phyloP scores from a whole-genome alignment of 768 basidiomycete species.

The Exidia glandulosa region DNA sequence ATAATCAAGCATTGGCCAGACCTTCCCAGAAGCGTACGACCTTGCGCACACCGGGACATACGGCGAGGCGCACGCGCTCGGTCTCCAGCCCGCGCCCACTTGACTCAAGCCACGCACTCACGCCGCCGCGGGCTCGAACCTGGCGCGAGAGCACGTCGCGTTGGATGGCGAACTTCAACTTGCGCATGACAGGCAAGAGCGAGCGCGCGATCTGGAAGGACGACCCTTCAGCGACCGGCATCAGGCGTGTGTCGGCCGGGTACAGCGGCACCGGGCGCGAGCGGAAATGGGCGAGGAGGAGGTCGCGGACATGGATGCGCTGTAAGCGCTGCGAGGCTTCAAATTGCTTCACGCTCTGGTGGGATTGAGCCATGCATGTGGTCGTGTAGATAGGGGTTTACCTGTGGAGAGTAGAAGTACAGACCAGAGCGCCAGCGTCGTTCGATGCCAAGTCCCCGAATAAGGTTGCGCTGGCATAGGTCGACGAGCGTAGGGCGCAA shows the following conservation, averaged over 20 bases:
- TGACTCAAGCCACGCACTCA: conserved; percentile 46
- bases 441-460: conserved; percentile 57
- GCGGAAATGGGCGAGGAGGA: conserved; percentile 45
- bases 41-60: conserved; percentile 54
- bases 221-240: conserved; percentile 56
- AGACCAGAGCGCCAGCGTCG: conserved; percentile 52
- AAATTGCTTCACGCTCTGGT: conserved; percentile 57
- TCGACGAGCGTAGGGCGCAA: conserved; percentile 57
- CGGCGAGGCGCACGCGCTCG: conserved; percentile 55
- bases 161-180: conserved; percentile 62
- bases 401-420: conserved; percentile 54
- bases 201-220: conserved; percentile 44
- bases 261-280: conserved; percentile 30
- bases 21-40: conserved; percentile 50
- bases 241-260: conserved; percentile 39
- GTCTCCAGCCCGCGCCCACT: conserved; percentile 32
- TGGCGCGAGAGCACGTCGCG: conserved; percentile 49
- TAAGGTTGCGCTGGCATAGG: conserved; percentile 57
- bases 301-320: conserved; percentile 39
- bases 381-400: conserved; percentile 20
- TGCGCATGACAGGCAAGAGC: conserved; percentile 51
- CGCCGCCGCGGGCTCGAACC: conserved; percentile 34
- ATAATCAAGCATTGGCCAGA: conserved; percentile 6
- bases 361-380: conserved; percentile 2
- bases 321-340: conserved; percentile 44